Evolutionary conservation across 768 basidiomycete genomes (phyloP).

Genomic region (Postia placenta): DNA sequence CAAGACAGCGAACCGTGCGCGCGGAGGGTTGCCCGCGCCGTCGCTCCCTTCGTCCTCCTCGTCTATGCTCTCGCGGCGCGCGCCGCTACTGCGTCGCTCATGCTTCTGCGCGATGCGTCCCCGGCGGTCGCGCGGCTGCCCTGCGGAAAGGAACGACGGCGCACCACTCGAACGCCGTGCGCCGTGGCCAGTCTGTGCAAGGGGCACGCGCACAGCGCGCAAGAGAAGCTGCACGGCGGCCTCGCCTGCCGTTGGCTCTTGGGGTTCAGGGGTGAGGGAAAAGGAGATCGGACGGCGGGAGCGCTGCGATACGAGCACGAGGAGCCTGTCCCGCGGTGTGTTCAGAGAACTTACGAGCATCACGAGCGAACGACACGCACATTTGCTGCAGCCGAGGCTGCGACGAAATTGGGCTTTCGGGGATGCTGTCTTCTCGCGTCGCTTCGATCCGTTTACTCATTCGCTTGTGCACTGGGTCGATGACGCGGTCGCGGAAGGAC

Average conservation of each 20-base stretch:
- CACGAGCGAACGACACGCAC: conserved; percentile 31
- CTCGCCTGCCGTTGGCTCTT: conserved; percentile 58
- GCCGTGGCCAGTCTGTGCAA: conserved; percentile 15
- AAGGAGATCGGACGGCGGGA: conserved; percentile 53
- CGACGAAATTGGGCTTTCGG: conserved; percentile 50
- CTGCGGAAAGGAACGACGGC: conserved; percentile 70
- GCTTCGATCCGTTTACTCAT: conserved; percentile 52
- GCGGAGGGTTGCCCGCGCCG: conserved; percentile 50
- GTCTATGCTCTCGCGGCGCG: conserved; percentile 1
- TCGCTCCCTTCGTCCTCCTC: conserved; percentile 22
- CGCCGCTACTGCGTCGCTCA: conserved; percentile 5
- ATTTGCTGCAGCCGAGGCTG: conserved; percentile 78
- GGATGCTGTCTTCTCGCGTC: conserved; percentile 49
- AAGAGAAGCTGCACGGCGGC: conserved; percentile 64
- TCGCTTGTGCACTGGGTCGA: conserved; percentile 56
- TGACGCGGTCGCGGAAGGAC: conserved; percentile 75
- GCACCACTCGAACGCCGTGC: conserved; percentile 21
- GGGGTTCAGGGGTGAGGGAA: conserved; percentile 48
- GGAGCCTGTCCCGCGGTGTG: conserved; percentile 43
- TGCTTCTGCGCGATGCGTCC: conserved; percentile 63
- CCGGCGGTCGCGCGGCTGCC: conserved; percentile 69
- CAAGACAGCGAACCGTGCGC: conserved; percentile 30
- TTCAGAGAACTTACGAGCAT: not conserved
- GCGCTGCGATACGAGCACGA: conserved; percentile 68
- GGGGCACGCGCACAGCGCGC: conserved; percentile 51